Percentiles rank a stretch among this genome's conserved stretches.
Conservation (phyloP, 2,329 filamentous ascomycete genomes). For the Neofusicoccum sp. region DNA sequence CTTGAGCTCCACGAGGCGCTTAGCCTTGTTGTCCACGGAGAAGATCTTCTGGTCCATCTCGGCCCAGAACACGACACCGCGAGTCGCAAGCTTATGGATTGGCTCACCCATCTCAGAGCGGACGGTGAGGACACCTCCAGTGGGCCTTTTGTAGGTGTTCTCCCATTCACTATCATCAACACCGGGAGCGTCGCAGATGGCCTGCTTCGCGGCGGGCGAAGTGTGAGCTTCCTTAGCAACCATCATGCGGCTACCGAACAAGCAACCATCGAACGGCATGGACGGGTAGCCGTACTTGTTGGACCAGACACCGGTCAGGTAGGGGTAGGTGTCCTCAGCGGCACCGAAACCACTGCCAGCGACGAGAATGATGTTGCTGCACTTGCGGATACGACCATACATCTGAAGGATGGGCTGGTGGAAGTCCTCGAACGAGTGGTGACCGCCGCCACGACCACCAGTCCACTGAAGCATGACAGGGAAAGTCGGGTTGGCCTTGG, state of each 20-base stretch:
- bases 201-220: constrained; percentile 46
- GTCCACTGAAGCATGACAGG: constrained; percentile 54
- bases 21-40: constrained; percentile 79
- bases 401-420: constrained; percentile 52
- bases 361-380: constrained; percentile 50
- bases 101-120: constrained; percentile 99
- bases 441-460: constrained; percentile 53
- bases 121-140: constrained; percentile 94
- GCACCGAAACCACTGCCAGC: constrained; percentile 53
- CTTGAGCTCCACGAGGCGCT: constrained; percentile 46
- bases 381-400: constrained; percentile 49
- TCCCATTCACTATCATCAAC: constrained; percentile 50
- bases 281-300: constrained; percentile 45
- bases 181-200: constrained; percentile 48
- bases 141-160: constrained; percentile 63
- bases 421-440: constrained; percentile 55
- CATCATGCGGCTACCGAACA: constrained; percentile 53
- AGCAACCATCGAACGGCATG: constrained; percentile 53
- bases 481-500: constrained; percentile 49
- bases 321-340: constrained; percentile 51
- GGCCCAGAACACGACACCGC: constrained; percentile 94
- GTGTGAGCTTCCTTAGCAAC: constrained; percentile 51
- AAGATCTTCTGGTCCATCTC: constrained; percentile 99
- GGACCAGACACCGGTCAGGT: constrained; percentile 51
- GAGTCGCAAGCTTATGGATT: constrained; percentile 97